These are phyloP conservation scores for Amniculicola lignicola DNA, from an alignment of 495 filamentous ascomycete species.

Conservation along the genomic window DNA sequence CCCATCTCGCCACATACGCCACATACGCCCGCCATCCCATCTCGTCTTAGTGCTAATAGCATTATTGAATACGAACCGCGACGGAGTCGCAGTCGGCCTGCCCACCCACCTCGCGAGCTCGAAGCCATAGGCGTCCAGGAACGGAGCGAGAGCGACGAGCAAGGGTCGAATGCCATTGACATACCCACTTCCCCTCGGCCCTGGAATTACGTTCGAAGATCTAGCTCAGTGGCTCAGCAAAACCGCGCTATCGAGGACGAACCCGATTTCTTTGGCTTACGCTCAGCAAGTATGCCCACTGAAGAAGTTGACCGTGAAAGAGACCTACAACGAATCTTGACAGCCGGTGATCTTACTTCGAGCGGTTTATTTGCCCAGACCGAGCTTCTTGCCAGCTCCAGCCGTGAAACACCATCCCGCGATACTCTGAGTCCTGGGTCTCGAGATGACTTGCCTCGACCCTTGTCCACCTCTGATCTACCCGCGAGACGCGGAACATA, in stretches of 20 bases:
- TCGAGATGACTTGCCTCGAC: conserved; percentile 23
- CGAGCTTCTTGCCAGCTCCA: conserved; percentile 20
- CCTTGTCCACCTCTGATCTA: conserved; percentile 28
- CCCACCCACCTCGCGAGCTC: conserved; percentile 17
- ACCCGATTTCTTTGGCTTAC: conserved; percentile 59
- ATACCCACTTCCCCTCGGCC: conserved; percentile 74
- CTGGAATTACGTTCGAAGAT: conserved; percentile 61
- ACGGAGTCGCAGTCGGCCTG: conserved; percentile 27
- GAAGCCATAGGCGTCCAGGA: conserved; percentile 3
- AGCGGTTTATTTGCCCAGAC: conserved; percentile 36
- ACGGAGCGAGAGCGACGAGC: conserved; percentile 15
- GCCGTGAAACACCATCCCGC: neutral
- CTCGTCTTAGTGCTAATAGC: conserved; percentile 82
- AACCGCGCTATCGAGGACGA: conserved; percentile 59
- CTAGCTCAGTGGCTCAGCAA: conserved; percentile 76
- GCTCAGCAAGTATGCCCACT: conserved; percentile 72
- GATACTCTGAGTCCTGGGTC: conserved; percentile 22
- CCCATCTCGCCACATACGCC: conserved; percentile 91
- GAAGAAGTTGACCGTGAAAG: conserved; percentile 50
- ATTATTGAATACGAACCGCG: conserved; percentile 64
- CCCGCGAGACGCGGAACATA: conserved; percentile 17
- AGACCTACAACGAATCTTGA: conserved; percentile 33
- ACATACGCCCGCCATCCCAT: conserved; percentile 89
- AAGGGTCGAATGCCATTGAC: conserved; percentile 66
- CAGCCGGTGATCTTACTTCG: conserved; percentile 32